Base-by-base conservation (phyloP, 495 filamentous ascomycete species). In the Neurospora sp. region DNA sequence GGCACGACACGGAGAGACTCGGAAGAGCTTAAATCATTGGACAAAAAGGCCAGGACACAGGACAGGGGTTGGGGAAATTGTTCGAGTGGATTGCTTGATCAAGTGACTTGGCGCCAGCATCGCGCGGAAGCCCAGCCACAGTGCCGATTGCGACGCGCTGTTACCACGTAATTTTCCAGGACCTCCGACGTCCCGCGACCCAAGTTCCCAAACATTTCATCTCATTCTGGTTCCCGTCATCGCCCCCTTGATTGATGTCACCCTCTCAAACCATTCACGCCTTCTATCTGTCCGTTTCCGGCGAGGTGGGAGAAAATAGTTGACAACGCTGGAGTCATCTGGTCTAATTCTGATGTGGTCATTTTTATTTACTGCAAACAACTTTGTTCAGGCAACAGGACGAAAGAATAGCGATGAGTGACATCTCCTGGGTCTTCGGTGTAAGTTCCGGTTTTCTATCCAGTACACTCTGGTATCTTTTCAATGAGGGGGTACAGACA, bases 71-170 rank as follows among this genome's bases (percentile, higher is more conserved):
- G 48, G 24, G 11, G 21, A 17, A 9, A 19, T 34, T 31, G 28
- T 66, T 34, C 31, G 54, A 66, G 54, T 66, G 54, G 54, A 34
- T 59, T 21, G 48, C 5, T 11, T 59, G 48, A 74, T 78, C 79
- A 79, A 72, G 73, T 81, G 79, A 79, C 76, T 71, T 78, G 75
- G 79, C 78, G 79, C 72, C 73, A 79, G 48, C 75, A 73, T 77
- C 79, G 79, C 79, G 79, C 54, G 15, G 54, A 66, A 71, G 71
- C 71, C 43, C 66, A 69, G 73, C 43, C 71, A 74, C 76, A 74
- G 74, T 73, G 76, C 34, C 70, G 72, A 76, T 72, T 78, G 48
- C 71, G 78, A 79, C 79, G 78, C 79, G 77, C 72, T 72, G 74
- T 73, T 70, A 76, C 71, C 74, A 74, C 73, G 38, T 48, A 36